Evolutionary conservation across 805 yeast genomes (phyloP), one percentile per base, ranked within the genome.

Genomic region (Zygoascus ofunaensis): DNA sequence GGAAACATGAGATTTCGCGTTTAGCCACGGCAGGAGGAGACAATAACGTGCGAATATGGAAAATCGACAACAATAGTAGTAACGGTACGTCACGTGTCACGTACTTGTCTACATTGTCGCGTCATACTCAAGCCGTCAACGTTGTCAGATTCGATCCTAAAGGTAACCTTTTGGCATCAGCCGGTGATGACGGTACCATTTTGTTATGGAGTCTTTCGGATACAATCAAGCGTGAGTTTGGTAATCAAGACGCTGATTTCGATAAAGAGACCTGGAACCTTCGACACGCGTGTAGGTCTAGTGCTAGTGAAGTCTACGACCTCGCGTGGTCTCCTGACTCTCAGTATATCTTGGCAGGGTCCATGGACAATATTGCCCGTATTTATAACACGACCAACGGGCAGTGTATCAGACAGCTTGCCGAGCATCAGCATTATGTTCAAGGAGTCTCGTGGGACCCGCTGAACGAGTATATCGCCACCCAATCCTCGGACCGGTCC

Each of bases 361-460:
- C 94, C 14, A 87, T 90, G 86, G 97, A 92, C 63, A 86, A 87
- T 55, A 70, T 78, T 5, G 75, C 87, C 8, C 69, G 95, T 39
- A 71, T 90, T 0, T 86, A 79, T 55, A 72, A 73, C 49, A 76
- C 74, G 3, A 55, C 60, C 1, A 71, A 71, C 2, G 92, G 90
- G 0, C 65, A 68, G 24, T 73, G 78, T 52, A 66, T 82, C 0
- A 61, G 69, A 22, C 81, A 77, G 52, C 68, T 80, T 48, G 76
- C 76, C 4, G 86, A 83, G 46, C 97, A 92, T 62, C 68, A 69
- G 39, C 95, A 89, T 61, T 90, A 86, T 55, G 94, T 92, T 2
- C 99, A 92, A 63, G 99, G 99, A 2, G 90, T 92, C 4, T 71
- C 82, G 0, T 92, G 97, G 97, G 98, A 92, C 60, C 98, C 98